Conservation (phyloP, 306 rosid species). For the Pachyrhizus erosus region DNA sequence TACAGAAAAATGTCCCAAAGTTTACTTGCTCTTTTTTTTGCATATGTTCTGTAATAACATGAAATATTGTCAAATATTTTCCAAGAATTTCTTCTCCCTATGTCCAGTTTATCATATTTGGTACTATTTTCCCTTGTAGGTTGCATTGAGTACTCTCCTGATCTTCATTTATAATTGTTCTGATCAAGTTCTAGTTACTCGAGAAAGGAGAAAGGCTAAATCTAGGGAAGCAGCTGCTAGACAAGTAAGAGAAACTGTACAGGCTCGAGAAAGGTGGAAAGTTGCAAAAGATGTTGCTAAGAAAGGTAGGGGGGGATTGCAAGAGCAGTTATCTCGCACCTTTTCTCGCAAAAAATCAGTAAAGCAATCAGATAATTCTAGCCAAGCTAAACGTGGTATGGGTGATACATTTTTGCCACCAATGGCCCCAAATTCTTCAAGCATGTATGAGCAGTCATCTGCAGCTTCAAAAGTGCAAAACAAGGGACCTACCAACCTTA, state of each 20-base stretch:
- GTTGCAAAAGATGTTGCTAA: slow-evolving; percentile 63
- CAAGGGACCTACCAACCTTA: slow-evolving; percentile 60
- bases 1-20: slow-evolving; percentile 6
- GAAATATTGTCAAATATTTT: slow-evolving; percentile 31
- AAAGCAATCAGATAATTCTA: slow-evolving; percentile 44
- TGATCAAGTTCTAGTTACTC: slow-evolving; percentile 76
- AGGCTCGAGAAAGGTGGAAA: slow-evolving; percentile 83
- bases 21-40: slow-evolving; percentile 18
- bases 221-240: slow-evolving; percentile 80
- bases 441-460: slow-evolving; percentile 40
- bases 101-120: slow-evolving; percentile 39
- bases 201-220: slow-evolving; percentile 77
- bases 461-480: slow-evolving; percentile 51
- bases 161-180: slow-evolving; percentile 73
- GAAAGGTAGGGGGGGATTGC: slow-evolving; percentile 58
- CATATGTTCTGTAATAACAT: slow-evolving; percentile 10
- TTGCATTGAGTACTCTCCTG: slow-evolving; percentile 60
- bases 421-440: slow-evolving; percentile 50
- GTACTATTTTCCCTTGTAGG: slow-evolving; percentile 58
- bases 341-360: slow-evolving; percentile 72
- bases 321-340: slow-evolving; percentile 61
- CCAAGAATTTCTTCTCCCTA: slow-evolving; percentile 2
- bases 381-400: slow-evolving; percentile 29
- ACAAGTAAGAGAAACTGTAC: slow-evolving; percentile 73
- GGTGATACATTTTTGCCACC: slow-evolving; percentile 34